Conservation (phyloP, 805 yeast species). For the Myxozyma melibiosi region DNA sequence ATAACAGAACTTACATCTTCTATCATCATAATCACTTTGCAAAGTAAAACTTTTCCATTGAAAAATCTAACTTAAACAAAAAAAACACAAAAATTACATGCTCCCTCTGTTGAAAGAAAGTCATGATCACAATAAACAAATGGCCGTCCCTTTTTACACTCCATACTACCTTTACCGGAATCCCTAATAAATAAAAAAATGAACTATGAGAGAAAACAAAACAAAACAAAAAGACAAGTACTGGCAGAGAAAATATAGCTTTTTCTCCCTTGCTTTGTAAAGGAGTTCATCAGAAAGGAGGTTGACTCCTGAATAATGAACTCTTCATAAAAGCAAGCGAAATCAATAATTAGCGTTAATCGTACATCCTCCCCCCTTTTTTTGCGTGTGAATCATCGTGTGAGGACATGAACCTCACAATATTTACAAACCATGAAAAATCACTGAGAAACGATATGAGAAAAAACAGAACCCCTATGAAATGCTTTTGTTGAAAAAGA, state of each 20-base stretch:
- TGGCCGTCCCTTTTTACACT: conserved; percentile 11
- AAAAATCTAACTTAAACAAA: background rate
- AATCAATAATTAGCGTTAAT: background rate
- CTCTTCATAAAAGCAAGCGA: no score
- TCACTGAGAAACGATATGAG: background rate
- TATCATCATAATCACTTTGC: no score
- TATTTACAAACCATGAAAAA: background rate
- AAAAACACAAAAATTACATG: background rate
- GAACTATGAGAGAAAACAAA: background rate
- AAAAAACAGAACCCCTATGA: conserved; percentile 13
- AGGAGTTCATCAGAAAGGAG: no score
- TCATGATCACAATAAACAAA: background rate
- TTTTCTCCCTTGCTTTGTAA: no score
- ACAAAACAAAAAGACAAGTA: background rate
- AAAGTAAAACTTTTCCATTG: background rate
- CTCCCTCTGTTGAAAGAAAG: conserved; percentile 25
- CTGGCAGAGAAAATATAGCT: background rate
- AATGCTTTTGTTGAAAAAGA: conserved; percentile 35
- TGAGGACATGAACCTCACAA: background rate
- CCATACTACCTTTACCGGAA: conserved; percentile 1
- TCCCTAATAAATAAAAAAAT: background rate
- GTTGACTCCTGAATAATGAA: no score
- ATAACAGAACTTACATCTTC: no score
- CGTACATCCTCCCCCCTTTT: background rate
- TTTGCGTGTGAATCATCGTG: background rate